Evolutionary conservation across 2,329 filamentous ascomycete genomes (phyloP).

Genomic region (Westerdykella sp.): DNA sequence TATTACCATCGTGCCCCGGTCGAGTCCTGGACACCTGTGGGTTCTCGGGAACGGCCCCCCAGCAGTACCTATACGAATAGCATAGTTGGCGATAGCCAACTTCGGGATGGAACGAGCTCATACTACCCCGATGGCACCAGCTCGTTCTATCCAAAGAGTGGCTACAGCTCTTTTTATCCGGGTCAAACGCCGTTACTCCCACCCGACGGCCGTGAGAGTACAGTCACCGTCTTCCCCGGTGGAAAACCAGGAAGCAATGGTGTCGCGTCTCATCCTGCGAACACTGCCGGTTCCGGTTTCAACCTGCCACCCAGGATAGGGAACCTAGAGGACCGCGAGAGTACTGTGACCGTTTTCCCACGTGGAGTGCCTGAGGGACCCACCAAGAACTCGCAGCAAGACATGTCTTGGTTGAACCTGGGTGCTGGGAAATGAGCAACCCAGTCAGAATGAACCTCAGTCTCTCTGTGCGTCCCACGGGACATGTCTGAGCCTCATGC

Average conservation of each 20-base stretch:
- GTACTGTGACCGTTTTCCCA: conserved; percentile 34
- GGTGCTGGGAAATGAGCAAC: conserved; percentile 39
- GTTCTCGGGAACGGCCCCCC: conserved; percentile 27
- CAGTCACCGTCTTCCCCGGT: conserved; percentile 19
- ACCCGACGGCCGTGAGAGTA: conserved; percentile 59
- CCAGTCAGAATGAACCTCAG: conserved; percentile 3
- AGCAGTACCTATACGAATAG: conserved; percentile 44
- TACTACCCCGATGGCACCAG: conserved; percentile 32
- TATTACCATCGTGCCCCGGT: conserved; percentile 25
- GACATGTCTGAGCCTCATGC: no score
- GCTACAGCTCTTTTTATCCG: conserved; percentile 47
- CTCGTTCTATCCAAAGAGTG: conserved; percentile 43
- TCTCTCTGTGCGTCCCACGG: not conserved
- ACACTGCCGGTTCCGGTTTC: not conserved
- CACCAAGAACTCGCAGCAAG: conserved; percentile 38
- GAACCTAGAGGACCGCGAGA: conserved; percentile 59
- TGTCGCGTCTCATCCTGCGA: not conserved
- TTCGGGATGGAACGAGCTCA: conserved; percentile 51
- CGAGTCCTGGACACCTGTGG: conserved; percentile 35
- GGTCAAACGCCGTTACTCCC: conserved; percentile 47
- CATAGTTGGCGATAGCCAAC: conserved; percentile 39
- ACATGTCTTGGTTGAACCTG: conserved; percentile 78
- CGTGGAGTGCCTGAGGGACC: conserved; percentile 11
- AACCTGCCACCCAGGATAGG: conserved; percentile 35
- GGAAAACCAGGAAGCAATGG: conserved; percentile 1